Base-by-base conservation (phyloP, 352 stramenopile species). In the Globisporangium mamillatum region DNA sequence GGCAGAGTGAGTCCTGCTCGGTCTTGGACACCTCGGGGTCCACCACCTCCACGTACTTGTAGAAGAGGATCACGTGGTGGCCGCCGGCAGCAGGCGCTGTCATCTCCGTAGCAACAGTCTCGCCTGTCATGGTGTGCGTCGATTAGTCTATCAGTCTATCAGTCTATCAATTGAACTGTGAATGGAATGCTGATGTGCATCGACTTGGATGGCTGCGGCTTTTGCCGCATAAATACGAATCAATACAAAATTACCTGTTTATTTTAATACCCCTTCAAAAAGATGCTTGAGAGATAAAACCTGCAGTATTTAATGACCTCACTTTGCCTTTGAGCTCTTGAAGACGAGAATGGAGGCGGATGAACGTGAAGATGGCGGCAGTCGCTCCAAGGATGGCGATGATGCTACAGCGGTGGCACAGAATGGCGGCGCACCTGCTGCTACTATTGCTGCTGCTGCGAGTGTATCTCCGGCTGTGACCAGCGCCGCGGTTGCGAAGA, bases 41-140 rank as follows among this genome's bases (percentile, higher is more conserved):
- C 9, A 44, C 29, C 22, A 92, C 77, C 52, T 86, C 70, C 53
- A 76, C 82, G 63, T 92, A 92, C 76, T 92, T 92, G 75, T 92
- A 92, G 67, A 92, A 91, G 12, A 91, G 84, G 69, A 92, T 89
- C 64, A 90, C 79, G 29, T 77, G 68, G 69, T 76, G 79, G 53
- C 77, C 77, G 14, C 16, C 55, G 7, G 34, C 27, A 24, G 34
- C 27, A 24, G 38, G 20, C 32, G 56, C 16, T 10, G 44, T 4
- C 16, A 32, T 20, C 16, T 29, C 18, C 18, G 44, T 20, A 24
- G 18, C 18, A 22, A 22, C 8, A 58, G 22, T 63, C 34, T 16
- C 62, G 34, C 9, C 62, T 16, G 32, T 34, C 60, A 65, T 66
- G 7, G 44, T 48, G 46, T 34, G 12, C 22, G 12, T n/a, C n/a